Conservation (phyloP, 1,284 basidiomycete genomes). For the Irpex sp. region DNA sequence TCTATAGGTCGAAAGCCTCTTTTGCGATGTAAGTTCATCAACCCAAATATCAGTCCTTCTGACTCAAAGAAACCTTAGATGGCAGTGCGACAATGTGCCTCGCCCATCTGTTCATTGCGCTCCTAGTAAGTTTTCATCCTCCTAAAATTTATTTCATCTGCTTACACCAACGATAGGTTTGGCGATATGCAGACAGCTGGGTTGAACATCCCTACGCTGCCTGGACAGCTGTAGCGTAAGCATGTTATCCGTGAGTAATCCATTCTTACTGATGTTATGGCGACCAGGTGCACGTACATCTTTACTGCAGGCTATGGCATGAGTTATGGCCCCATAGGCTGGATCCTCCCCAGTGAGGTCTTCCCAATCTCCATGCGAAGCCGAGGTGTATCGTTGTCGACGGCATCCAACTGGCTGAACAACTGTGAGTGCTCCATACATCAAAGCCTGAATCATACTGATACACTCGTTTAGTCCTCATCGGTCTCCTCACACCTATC, state of each 20-base stretch:
- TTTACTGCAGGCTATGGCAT: constrained; percentile 84
- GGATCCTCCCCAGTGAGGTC: constrained; percentile 81
- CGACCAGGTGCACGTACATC: constrained; percentile 59
- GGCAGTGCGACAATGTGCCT: constrained; percentile 72
- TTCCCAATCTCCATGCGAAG: constrained; percentile 86
- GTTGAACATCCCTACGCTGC: constrained; percentile 49
- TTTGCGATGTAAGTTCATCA: constrained; percentile 40
- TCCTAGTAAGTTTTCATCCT: constrained; percentile 43
- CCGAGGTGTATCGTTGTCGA: constrained; percentile 81
- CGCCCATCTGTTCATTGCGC: constrained; percentile 70
- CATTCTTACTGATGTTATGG: no score
- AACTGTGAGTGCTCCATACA: constrained; percentile 50
- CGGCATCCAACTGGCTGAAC: constrained; percentile 81
- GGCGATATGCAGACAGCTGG: constrained; percentile 53
- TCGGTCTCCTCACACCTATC: constrained; percentile 76
- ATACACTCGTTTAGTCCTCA: constrained; percentile 50
- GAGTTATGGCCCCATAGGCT: constrained; percentile 83
- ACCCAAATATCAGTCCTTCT: neutral
- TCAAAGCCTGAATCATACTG: neutral
- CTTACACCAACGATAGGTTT: constrained; percentile 35
- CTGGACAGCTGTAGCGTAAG: constrained; percentile 64
- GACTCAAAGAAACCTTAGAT: no score
- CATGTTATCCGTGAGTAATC: no score
- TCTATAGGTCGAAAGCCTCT: constrained; percentile 57
- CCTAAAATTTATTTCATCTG: neutral